Evolutionary conservation across 2,329 filamentous ascomycete genomes (phyloP).

Genomic region (Penicillium sp.): DNA sequence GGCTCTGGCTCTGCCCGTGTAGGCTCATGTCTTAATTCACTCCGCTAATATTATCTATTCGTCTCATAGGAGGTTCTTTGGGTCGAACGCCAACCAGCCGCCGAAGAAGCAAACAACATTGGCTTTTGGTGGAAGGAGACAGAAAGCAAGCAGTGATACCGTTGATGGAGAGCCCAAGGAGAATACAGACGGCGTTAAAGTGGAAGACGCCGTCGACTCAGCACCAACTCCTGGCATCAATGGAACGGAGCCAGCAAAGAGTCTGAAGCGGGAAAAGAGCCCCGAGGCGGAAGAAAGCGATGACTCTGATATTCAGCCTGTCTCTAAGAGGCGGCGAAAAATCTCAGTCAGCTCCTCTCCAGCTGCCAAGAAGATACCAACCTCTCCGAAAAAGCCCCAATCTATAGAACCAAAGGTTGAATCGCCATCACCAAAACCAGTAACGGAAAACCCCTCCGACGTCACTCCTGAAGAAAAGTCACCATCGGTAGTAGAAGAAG

Average conservation of each 20-base stretch:
- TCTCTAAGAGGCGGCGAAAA: conserved; percentile 53
- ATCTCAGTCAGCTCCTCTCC: conserved; percentile 40
- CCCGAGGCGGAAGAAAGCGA: conserved; percentile 47
- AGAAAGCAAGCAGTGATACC: conserved; percentile 33
- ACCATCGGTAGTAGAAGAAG: conserved; percentile 39
- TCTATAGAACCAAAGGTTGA: conserved; percentile 20
- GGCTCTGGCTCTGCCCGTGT: neutral
- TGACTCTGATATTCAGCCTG: conserved; percentile 60
- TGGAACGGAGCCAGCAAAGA: conserved; percentile 19
- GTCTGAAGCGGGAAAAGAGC: conserved; percentile 41
- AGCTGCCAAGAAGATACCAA: conserved; percentile 20
- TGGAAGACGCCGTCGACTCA: conserved; percentile 14
- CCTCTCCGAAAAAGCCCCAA: conserved; percentile 23
- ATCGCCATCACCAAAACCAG: conserved; percentile 22
- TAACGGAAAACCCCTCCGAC: conserved; percentile 45
- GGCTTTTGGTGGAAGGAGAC: conserved; percentile 65
- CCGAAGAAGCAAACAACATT: conserved; percentile 75
- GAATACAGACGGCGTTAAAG: conserved; percentile 13
- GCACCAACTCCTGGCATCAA: conserved; percentile 10
- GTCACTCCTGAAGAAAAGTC: conserved; percentile 39
- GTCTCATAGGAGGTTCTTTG: conserved; percentile 76
- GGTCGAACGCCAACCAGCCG: conserved; percentile 58
- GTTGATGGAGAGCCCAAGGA: conserved; percentile 26
- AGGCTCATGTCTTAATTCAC: neutral
- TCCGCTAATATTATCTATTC: conserved; percentile 8